These are phyloP conservation scores for Stagonosporopsis cucurbitacearum DNA, from an alignment of 2,329 filamentous ascomycete species.

Conservation along the genomic window DNA sequence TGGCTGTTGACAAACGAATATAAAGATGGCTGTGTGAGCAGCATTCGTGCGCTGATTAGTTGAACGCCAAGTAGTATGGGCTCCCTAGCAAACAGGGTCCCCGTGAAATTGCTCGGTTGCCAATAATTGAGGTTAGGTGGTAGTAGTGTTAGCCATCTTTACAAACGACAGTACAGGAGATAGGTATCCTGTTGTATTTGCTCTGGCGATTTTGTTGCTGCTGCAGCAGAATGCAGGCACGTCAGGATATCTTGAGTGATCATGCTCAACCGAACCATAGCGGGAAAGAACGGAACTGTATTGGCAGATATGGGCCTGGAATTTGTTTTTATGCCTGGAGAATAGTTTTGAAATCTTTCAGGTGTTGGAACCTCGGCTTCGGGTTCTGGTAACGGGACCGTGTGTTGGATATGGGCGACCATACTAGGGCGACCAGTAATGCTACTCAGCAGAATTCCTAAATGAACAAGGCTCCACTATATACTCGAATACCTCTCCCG, in stretches of 20 bases:
- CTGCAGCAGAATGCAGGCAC: conserved; percentile 44
- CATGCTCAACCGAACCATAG: conserved; percentile 20
- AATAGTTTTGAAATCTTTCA: no score
- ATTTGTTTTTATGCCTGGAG: conserved; percentile 12
- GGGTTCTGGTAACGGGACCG: conserved; percentile 41
- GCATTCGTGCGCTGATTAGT: conserved; percentile 47
- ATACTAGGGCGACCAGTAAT: conserved; percentile 52
- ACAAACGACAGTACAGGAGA: conserved; percentile 40
- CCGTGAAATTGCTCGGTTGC: background rate
- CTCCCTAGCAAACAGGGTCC: conserved; percentile 27
- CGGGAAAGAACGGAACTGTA: conserved; percentile 33
- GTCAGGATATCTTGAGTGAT: conserved; percentile 45
- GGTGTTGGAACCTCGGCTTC: conserved; percentile 29
- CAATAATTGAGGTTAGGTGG: conserved; percentile 40
- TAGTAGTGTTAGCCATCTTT: conserved; percentile 42
- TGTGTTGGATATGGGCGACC: conserved; percentile 44
- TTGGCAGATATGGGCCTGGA: background rate
- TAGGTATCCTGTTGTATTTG: conserved; percentile 42
- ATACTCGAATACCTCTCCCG: conserved; percentile 47
- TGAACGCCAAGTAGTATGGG: conserved; percentile 41
- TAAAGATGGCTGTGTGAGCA: conserved; percentile 48
- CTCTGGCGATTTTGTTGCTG: conserved; percentile 39
- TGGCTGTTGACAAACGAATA: no score
- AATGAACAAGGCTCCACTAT: conserved; percentile 51
- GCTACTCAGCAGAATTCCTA: conserved; percentile 48